phyloP scores from a whole-genome alignment of 2,329 filamentous ascomycete genomes.

The Fusarium heterosporum region DNA sequence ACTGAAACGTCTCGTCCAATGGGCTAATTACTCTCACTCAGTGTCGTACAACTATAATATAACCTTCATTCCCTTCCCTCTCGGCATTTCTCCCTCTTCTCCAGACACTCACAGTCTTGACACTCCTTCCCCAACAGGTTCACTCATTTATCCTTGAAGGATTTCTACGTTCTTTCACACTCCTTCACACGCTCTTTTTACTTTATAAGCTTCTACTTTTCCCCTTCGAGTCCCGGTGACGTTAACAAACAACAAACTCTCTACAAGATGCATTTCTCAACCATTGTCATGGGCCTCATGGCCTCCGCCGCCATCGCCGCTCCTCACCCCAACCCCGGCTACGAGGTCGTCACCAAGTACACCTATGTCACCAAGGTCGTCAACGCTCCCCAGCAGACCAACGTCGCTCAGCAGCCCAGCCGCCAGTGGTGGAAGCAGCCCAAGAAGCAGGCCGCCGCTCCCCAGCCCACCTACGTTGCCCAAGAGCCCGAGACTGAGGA shows the following conservation, averaged over 20 bases:
- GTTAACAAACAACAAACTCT: conserved; percentile 18
- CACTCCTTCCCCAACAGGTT: conserved; percentile 29
- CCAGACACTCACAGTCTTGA: conserved; percentile 36
- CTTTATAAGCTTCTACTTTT: conserved; percentile 1
- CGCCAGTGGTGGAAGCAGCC: conserved; percentile 7
- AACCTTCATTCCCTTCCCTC: conserved; percentile 28
- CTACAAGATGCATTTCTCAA: conserved; percentile 42
- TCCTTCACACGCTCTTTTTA: conserved; percentile 13
- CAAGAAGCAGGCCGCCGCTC: neutral
- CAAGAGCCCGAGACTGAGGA: neutral
- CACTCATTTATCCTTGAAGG: conserved; percentile 39
- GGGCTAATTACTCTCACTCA: conserved; percentile 3
- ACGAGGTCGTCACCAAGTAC: conserved; percentile 33
- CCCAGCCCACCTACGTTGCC: conserved; percentile 5
- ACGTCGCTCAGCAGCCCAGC: conserved; percentile 1
- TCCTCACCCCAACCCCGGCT: conserved; percentile 2
- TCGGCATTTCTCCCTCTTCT: conserved; percentile 6
- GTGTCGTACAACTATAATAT: conserved; percentile 36
- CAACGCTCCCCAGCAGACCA: neutral
- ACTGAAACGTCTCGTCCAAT: conserved; percentile 15
- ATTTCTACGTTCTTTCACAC: conserved; percentile 35
- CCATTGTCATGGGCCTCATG: conserved; percentile 25
- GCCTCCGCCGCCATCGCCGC: conserved; percentile 38
- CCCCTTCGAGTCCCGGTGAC: conserved; percentile 35
- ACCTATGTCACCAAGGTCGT: conserved; percentile 29